phyloP scores from a whole-genome alignment of 352 stramenopile species.

The Globisporangium spinosum region DNA sequence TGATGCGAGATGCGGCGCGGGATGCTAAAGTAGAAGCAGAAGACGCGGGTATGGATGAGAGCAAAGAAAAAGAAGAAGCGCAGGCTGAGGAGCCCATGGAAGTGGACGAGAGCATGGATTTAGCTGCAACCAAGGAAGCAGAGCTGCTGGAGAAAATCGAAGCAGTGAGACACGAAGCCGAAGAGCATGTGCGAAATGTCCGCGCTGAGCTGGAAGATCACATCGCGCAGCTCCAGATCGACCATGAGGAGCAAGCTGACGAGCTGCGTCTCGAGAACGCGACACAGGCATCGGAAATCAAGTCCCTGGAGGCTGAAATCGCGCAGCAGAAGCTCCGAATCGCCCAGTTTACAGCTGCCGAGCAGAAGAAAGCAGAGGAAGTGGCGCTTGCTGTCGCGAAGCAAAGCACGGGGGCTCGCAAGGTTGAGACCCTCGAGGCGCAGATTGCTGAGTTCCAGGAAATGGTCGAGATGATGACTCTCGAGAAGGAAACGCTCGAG shows the following conservation, averaged over 20 bases:
- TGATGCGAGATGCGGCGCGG: constrained; percentile 38
- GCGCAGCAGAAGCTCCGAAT: constrained; percentile 67
- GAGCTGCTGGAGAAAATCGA: constrained; percentile 51
- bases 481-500: constrained; percentile 86
- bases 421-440: constrained; percentile 61
- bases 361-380: constrained; percentile 81
- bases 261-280: constrained; percentile 59
- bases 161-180: constrained; percentile 45
- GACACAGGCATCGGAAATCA: constrained; percentile 53
- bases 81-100: constrained; percentile 34
- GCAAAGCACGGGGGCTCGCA: constrained; percentile 57
- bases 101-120: constrained; percentile 21
- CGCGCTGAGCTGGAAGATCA: constrained; percentile 65
- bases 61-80: constrained; percentile 25
- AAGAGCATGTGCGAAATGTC: constrained; percentile 55
- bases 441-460: constrained; percentile 74
- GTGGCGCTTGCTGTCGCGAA: constrained; percentile 69
- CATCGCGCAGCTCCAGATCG: constrained; percentile 43
- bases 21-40: constrained; percentile 14
- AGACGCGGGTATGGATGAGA: background rate
- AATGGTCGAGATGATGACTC: constrained; percentile 79
- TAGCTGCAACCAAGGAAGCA: constrained; percentile 22
- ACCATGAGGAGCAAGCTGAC: constrained; percentile 54
- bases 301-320: constrained; percentile 60
- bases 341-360: constrained; percentile 51